Conservation (phyloP, 2,329 filamentous ascomycete genomes). For the Capronia americana region DNA sequence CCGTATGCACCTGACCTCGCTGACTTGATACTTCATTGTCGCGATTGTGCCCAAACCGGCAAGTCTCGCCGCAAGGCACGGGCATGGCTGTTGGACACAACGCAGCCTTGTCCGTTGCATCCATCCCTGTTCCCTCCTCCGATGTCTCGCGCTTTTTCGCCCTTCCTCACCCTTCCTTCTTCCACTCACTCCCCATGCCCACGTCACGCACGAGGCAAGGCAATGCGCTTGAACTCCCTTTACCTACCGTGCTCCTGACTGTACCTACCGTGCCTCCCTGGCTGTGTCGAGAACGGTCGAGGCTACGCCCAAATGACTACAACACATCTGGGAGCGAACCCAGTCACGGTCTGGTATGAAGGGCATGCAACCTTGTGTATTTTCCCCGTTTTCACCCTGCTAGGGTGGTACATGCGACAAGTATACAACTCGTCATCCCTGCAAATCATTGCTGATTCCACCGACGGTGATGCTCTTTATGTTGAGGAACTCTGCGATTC, state of each 20-base stretch:
- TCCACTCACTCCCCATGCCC: no score
- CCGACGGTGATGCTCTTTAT: slow-evolving; percentile 74
- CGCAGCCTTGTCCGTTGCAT: neutral
- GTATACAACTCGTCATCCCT: slow-evolving; percentile 45
- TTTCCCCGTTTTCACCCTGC: neutral
- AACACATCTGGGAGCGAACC: neutral
- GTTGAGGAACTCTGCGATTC: slow-evolving; percentile 73
- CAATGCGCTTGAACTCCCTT: no score
- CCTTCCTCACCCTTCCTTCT: no score
- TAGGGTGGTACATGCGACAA: neutral
- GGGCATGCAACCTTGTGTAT: neutral
- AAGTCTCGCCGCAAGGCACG: neutral
- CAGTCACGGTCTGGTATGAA: neutral
- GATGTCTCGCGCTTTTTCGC: no score
- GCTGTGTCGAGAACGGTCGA: neutral
- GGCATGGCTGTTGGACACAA: neutral
- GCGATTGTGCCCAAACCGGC: neutral
- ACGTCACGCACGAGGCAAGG: no score
- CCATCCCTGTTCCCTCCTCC: no score
- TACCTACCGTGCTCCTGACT: no score
- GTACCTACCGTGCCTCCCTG: no score
- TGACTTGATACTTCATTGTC: neutral
- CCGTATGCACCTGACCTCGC: no score
- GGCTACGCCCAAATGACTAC: neutral
- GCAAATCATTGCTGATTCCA: slow-evolving; percentile 65